A percentile compares a stretch with the other conserved stretches of the same genome.
Evolutionary conservation across 495 filamentous ascomycete species (phyloP).

Genomic region (Podospora australis): DNA sequence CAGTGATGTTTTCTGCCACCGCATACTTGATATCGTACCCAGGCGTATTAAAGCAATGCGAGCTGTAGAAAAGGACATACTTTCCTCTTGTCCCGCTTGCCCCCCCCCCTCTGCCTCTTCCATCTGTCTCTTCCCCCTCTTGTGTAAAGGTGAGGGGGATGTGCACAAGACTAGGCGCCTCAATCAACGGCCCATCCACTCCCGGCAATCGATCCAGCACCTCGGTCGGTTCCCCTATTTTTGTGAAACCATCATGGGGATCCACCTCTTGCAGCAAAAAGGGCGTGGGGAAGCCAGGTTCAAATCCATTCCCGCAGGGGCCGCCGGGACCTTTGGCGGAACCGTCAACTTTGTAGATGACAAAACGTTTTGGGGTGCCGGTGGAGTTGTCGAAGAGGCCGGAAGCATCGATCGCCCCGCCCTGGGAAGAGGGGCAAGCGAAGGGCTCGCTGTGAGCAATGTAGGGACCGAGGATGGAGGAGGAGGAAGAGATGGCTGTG

Average conservation of each 20-base stretch:
- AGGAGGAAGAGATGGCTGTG: slow-evolving; percentile 36
- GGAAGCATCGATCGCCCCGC: slow-evolving; percentile 53
- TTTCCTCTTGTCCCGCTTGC: no score
- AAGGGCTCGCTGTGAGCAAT: slow-evolving; percentile 35
- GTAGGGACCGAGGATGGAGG: slow-evolving; percentile 43
- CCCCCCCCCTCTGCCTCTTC: slow-evolving; percentile 29
- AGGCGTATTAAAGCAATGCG: slow-evolving; percentile 46
- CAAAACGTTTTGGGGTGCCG: slow-evolving; percentile 47
- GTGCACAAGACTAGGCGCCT: slow-evolving; percentile 52
- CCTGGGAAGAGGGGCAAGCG: slow-evolving; percentile 42
- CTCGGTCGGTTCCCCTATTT: slow-evolving; percentile 41
- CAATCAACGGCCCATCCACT: slow-evolving; percentile 51
- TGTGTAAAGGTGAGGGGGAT: no score
- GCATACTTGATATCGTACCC: slow-evolving; percentile 53
- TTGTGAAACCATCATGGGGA: slow-evolving; percentile 44
- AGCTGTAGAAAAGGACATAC: slow-evolving; percentile 57
- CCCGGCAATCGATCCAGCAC: slow-evolving; percentile 49
- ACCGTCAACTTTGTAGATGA: slow-evolving; percentile 58
- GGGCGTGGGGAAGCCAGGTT: slow-evolving; percentile 47
- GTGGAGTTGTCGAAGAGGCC: slow-evolving; percentile 45
- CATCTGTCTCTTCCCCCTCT: no score
- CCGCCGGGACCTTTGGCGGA: slow-evolving; percentile 51
- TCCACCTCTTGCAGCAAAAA: slow-evolving; percentile 52
- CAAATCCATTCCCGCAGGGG: slow-evolving; percentile 46
- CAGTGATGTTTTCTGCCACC: slow-evolving; percentile 37